Evolutionary conservation across 1,139 yeast species (phyloP), one percentile per base, ranked within the genome.

Genomic region (Geotrichum phurueaensis): DNA sequence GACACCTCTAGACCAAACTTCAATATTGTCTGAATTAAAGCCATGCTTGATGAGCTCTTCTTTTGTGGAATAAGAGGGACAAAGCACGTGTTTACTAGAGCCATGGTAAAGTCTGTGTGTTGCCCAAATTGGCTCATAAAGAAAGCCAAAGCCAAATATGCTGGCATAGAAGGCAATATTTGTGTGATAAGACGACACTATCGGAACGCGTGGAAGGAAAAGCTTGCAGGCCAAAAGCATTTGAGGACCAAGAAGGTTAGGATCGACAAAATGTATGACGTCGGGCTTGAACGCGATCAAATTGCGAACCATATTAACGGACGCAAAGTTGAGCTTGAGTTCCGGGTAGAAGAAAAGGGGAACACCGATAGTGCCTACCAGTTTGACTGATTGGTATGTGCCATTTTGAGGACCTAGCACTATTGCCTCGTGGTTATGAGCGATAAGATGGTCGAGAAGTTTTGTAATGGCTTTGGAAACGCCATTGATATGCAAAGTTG

Each of bases 291-390:
- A 65, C 23, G 52, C 33, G 18, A 61, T 27, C 29, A 65, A 51
- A 27, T 53, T 54, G 43, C 49, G 56, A 18, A 65, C 48, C 54
- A 63, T 51, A 25, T 49, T 55, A 7, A 60, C 58, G 12, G 58
- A 51, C 15, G 62, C 63, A 51, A 65, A 64, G 62, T 62, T 61
- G 50, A 64, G 58, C 53, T 62, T 63, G 57, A 65, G 64, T 56
- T 65, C 67, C 6, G 67, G 67, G 51, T 65, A 65, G 56, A 64
- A 65, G 49, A 63, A 65, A 33, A 65, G 57, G 7, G 67, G 65
- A 25, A 65, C 47, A 1, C 67, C 67, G 27, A 58, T 18, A 29
- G 66, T 63, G 15, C 66, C 65, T 12, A 63, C 59, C n/a, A 65
- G 59, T 13, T 55, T 57, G 31, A 61, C 61, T 20, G 54, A 31